Conservation (phyloP, 1,284 basidiomycete species). For the Apiotrichum domesticum region DNA sequence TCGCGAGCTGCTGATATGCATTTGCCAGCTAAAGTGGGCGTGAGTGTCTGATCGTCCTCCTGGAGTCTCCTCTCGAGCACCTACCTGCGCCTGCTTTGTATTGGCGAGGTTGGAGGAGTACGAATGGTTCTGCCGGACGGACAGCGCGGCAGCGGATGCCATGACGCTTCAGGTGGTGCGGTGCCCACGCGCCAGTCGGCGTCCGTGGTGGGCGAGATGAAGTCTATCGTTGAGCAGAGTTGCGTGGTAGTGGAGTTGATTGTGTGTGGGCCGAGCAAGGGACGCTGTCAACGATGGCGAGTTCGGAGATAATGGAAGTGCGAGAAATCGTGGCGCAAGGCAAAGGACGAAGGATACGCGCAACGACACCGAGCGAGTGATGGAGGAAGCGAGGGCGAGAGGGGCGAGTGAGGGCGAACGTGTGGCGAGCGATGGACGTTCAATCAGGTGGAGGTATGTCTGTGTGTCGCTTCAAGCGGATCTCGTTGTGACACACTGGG, state of each 20-base stretch:
- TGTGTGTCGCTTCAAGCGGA: no score
- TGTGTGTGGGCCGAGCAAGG: background rate
- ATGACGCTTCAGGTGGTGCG: background rate
- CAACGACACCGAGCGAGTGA: no score
- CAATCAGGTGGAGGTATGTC: no score
- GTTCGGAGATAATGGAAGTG: no score
- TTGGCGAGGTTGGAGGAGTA: constrained; percentile 21
- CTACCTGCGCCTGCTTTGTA: constrained; percentile 35
- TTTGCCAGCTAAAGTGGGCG: constrained; percentile 61
- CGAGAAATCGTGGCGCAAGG: no score
- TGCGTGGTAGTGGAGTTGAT: background rate
- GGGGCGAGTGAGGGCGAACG: no score
- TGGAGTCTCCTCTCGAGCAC: background rate
- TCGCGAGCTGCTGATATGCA: constrained; percentile 95
- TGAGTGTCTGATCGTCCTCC: background rate
- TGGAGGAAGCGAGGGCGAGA: no score
- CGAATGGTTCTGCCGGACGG: constrained; percentile 15
- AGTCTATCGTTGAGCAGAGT: background rate
- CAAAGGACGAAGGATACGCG: no score
- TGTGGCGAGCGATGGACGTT: no score
- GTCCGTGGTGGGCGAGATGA: background rate
- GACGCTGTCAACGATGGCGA: no score
- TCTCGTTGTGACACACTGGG: no score
- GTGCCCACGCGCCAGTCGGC: constrained; percentile 1
- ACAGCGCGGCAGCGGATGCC: background rate